Evolutionary conservation across 805 yeast genomes (phyloP).

Genomic region (Blastobotrys terrestris): DNA sequence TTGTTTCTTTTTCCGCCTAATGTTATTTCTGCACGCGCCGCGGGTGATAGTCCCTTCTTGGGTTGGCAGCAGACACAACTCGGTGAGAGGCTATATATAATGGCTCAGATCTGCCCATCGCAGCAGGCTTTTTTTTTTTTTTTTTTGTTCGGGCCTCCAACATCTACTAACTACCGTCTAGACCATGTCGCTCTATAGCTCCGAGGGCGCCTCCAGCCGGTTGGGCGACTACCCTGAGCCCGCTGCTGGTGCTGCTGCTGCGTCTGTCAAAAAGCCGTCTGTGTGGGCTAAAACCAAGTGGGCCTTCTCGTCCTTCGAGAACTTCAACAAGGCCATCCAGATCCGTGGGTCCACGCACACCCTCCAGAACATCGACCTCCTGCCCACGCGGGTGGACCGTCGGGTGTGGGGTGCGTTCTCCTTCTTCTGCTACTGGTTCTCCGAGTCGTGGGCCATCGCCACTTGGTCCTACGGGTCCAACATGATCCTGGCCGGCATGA

Average conservation of each 20-base stretch:
- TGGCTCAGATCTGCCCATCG: not conserved
- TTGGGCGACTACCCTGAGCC: not conserved
- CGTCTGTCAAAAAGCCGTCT: not conserved
- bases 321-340: conserved; percentile 1
- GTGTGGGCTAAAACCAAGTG: not conserved
- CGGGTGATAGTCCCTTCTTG: not conserved
- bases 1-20: not conserved
- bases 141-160: not conserved
- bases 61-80: not conserved
- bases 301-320: conserved; percentile 3
- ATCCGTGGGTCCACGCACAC: conserved; percentile 3
- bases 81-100: not conserved
- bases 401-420: conserved; percentile 18
- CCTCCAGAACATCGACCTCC: conserved; percentile 11
- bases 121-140: not conserved
- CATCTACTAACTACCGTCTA: not conserved
- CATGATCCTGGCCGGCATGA: conserved; percentile 16
- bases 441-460: conserved; percentile 16
- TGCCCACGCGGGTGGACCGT: conserved; percentile 15
- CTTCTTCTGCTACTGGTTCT: conserved; percentile 18
- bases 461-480: conserved; percentile 16
- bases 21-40: not conserved
- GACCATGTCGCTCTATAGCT: not conserved
- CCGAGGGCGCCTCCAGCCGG: not conserved
- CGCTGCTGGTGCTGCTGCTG: too few species aligned